Evolutionary conservation across 2,329 filamentous ascomycete genomes (phyloP), one percentile per base, ranked within the genome.

Genomic region (Teratosphaeriaceae sp.): DNA sequence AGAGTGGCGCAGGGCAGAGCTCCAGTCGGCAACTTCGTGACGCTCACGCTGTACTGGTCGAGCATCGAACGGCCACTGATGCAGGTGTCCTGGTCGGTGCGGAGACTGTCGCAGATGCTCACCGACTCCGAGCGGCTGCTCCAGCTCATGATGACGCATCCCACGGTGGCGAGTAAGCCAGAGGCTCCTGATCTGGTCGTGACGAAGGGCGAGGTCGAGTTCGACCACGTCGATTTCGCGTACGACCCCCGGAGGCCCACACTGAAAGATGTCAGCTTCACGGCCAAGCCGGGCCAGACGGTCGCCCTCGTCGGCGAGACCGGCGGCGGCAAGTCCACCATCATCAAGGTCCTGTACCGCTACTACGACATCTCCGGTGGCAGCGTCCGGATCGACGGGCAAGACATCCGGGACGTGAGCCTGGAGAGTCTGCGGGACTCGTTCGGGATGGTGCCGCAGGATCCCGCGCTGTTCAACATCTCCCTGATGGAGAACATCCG

Each of bases 41-140:
- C 80, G 15, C 62, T 86, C 20, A 66, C 82, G 13, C 72, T 76
- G 24, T 85, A 84, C 60, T 86, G 82, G 82, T 45, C 54, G 15
- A 62, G 61, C 0, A 65, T 71, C 52, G 65, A 68, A 43, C 57
- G 55, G 2, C 75, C 76, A 5, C 60, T 80, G 3, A 64, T 67
- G n/a, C 66, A 67, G 11, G 66, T 80, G 30, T 69, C 70, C 1
- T 70, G 65, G 49, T 71, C 70, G 21, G 71, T 74, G 44, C 65
- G 67, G 18, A 65, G 67, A 36, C 62, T 79, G 22, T 66, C 70
- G 2, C 63, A 65, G 16, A 72, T 77, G 37, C 63, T 86, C 20
- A 75, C 85, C 27, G 78, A 85, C 53, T 79, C 81, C 0, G 82
- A 86, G 54, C 72, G 78, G 3, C 65, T 83, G 5, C 67, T 78